Evolutionary conservation across 345 rosid genomes (phyloP).

Genomic region (Eucalyptus paniculata): DNA sequence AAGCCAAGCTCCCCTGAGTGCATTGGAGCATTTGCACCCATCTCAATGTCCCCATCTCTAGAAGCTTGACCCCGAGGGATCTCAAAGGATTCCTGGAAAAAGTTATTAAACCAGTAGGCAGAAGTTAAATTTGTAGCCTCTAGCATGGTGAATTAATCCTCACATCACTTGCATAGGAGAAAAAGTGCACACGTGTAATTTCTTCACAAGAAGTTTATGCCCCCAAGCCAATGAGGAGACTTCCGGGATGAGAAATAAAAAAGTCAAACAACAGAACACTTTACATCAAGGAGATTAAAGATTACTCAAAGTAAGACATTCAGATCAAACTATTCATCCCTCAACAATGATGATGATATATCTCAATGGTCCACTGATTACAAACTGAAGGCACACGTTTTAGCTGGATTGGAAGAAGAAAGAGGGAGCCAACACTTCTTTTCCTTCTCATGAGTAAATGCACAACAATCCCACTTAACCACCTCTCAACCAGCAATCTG

Average conservation of each 20-base stretch:
- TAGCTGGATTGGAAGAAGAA: not conserved
- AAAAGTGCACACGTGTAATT: not conserved
- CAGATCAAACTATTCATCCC: not conserved
- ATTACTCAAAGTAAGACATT: not conserved
- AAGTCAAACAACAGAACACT: not conserved
- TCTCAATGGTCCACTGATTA: not conserved
- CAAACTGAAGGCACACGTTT: not conserved
- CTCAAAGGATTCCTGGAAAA: constrained; percentile 71
- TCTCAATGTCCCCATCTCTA: constrained; percentile 66
- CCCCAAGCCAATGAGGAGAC: not conserved
- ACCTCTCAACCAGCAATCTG: not conserved
- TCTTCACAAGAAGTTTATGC: not conserved
- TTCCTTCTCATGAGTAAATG: not conserved
- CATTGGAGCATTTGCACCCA: constrained; percentile 36
- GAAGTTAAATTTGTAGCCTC: not conserved
- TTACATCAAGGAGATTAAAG: not conserved
- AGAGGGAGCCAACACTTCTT: not conserved
- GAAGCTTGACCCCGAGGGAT: constrained; percentile 53
- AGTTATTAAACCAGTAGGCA: not conserved
- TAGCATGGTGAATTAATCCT: not conserved
- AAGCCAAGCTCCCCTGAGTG: constrained; percentile 70
- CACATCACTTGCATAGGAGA: not conserved
- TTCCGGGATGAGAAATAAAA: not conserved
- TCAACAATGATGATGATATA: not conserved
- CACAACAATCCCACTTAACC: not conserved